Base-by-base conservation (phyloP, 148 eudicot species). In the Dianthus caryophyllus region DNA sequence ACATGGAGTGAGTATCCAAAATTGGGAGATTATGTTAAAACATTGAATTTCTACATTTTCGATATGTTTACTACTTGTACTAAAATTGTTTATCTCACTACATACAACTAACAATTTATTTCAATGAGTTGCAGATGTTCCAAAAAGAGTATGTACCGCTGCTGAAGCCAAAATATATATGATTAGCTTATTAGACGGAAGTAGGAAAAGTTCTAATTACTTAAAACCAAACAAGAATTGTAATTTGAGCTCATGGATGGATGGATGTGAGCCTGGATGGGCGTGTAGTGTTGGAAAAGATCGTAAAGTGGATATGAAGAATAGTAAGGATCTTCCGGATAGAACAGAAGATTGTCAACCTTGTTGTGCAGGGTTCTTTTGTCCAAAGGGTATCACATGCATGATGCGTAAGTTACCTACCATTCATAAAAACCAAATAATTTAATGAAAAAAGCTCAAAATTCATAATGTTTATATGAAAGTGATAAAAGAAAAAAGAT, bases 261-360 rank as follows among this genome's bases (percentile, higher is more conserved):
- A 83, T 44, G 97, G 99, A 57, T 95, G 99, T 77, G 97, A 90
- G 64, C 85, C 99, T 7, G 99, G 99, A 21, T 95, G 97, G 97
- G 85, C 90, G 39, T 76, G 89, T 54, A 77, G 83, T 55, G 84
- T 73, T 73, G 74, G 74, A 55, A 27, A 67, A 61, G 71, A 80
- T 58, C 54, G 52, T 27, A 87, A 88, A 73, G 83, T 74, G 62
- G 84, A 88, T 66, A 72, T 90, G 64, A 86, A 77, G 57, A 83
- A 88, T 56, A 18, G 78, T 9, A 64, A 67, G 16, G 81, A 81
- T 20, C 79, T 90, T 58, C 99, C 99, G 43, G 62, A 66, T 24
- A 69, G 99, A 52, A 86, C 87, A 27, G 27, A 30, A 64, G 86
- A 81, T 41, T 82, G 91, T 39, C 79, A 78, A 65, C 88, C 97